Percentiles rank a stretch among this genome's conserved stretches.
These are phyloP conservation scores for Cardiospermum halicacabum DNA, from an alignment of 345 rosid genomes.

Conservation along the genomic window DNA sequence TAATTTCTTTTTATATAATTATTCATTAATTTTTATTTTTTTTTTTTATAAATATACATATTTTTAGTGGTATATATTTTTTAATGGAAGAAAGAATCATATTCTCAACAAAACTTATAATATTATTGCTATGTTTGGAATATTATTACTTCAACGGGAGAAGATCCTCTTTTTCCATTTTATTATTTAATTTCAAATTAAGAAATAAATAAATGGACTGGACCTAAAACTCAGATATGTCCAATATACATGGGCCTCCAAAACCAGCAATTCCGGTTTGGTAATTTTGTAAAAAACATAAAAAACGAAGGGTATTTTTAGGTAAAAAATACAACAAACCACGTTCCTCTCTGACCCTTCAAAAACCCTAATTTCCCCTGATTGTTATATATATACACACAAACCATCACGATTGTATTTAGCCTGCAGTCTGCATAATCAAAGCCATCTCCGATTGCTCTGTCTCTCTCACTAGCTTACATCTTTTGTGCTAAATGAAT, in stretches of 20 bases:
- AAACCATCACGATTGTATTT: background rate
- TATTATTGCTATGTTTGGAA: too few relatives aligned
- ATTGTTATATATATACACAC: background rate
- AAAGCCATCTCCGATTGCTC: background rate
- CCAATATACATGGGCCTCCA: background rate
- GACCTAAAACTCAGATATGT: background rate
- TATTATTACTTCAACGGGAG: too few relatives aligned
- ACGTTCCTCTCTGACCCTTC: background rate
- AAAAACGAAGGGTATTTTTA: background rate
- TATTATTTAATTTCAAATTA: too few relatives aligned
- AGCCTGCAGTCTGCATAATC: too few relatives aligned
- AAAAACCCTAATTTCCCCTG: constrained; percentile 13
- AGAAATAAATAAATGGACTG: background rate
- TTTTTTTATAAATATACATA: too few relatives aligned
- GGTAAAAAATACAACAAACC: background rate
- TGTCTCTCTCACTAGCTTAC: too few relatives aligned
- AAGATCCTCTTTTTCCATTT: too few relatives aligned
- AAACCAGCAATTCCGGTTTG: background rate
- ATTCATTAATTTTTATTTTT: too few relatives aligned
- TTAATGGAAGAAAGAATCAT: background rate
- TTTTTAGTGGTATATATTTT: too few relatives aligned
- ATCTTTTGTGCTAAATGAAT: too few relatives aligned
- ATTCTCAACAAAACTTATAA: background rate
- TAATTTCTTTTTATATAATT: too few relatives aligned
- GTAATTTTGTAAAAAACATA: background rate